Evolutionary conservation across 345 rosid species (phyloP).

Genomic region (Pistacia vera): DNA sequence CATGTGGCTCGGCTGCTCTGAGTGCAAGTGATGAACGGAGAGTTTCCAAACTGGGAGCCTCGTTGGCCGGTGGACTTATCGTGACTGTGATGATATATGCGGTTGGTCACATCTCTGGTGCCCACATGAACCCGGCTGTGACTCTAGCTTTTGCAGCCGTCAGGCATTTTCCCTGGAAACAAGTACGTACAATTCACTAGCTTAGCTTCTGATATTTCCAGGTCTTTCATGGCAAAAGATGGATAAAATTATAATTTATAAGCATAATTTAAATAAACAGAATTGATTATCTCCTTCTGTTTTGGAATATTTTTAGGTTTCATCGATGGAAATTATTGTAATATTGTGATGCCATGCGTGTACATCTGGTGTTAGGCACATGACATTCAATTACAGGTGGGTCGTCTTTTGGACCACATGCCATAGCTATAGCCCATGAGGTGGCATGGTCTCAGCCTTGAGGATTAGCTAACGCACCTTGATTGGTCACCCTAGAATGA

Average conservation of each 20-base stretch:
- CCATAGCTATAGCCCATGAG: neutral
- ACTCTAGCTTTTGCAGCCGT: conserved; percentile 59
- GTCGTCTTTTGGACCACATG: conserved; percentile 7
- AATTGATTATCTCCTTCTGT: neutral
- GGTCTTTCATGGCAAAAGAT: neutral
- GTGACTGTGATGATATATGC: conserved; percentile 74
- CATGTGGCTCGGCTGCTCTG: conserved; percentile 52
- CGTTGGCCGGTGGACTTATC: conserved; percentile 62
- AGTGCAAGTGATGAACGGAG: conserved; percentile 35
- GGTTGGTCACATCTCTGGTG: conserved; percentile 76
- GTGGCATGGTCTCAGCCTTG: neutral
- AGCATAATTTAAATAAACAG: neutral
- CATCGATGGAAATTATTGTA: neutral
- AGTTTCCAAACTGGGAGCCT: conserved; percentile 56
- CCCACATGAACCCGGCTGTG: conserved; percentile 80
- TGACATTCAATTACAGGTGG: neutral
- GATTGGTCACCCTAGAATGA: neutral
- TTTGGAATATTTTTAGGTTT: neutral
- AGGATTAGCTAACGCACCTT: neutral
- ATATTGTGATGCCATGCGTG: neutral
- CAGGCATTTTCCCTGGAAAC: conserved; percentile 57
- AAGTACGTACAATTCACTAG: conserved; percentile 28
- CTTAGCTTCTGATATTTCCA: neutral
- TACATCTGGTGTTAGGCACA: conserved; percentile 10
- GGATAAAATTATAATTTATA: neutral